Evolutionary conservation across 2,329 filamentous ascomycete species (phyloP).

Genomic region (Penicillium oxalicum): DNA sequence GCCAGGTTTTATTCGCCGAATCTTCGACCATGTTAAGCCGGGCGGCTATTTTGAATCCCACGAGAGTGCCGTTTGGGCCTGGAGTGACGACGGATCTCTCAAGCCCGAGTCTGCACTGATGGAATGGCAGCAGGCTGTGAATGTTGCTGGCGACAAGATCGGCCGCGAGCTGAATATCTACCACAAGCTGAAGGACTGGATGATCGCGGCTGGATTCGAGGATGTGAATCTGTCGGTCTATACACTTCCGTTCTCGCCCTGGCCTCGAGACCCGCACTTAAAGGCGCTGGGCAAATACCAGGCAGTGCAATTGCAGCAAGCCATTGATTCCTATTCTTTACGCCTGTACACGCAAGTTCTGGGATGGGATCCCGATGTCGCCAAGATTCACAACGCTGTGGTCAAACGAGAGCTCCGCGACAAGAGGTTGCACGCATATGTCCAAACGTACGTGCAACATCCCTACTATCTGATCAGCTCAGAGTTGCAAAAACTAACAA

Average conservation of each 20-base stretch:
- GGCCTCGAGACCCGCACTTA: slow-evolving; percentile 14
- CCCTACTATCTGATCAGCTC: too few species aligned
- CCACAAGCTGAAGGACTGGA: slow-evolving; percentile 19
- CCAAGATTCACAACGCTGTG: slow-evolving; percentile 15
- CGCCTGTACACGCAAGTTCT: slow-evolving; percentile 17
- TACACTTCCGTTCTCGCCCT: slow-evolving; percentile 14
- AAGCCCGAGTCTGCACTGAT: slow-evolving; percentile 13
- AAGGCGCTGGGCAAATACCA: slow-evolving; percentile 15
- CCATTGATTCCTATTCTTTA: slow-evolving; percentile 17
- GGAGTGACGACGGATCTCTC: slow-evolving; percentile 17
- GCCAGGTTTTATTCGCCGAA: slow-evolving; percentile 9
- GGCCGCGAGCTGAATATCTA: slow-evolving; percentile 24
- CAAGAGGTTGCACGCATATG: slow-evolving; percentile 15
- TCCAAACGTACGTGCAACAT: slow-evolving; percentile 13
- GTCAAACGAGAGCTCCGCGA: slow-evolving; percentile 15
- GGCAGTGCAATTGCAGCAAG: slow-evolving; percentile 14
- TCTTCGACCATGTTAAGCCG: slow-evolving; percentile 21
- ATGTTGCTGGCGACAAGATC: slow-evolving; percentile 15
- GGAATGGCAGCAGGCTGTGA: slow-evolving; percentile 20
- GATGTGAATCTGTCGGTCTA: slow-evolving; percentile 13
- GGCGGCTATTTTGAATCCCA: slow-evolving; percentile 28
- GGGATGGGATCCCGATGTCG: slow-evolving; percentile 13
- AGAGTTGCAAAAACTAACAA: neutral
- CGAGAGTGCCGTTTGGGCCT: slow-evolving; percentile 21
- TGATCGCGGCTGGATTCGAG: slow-evolving; percentile 22